Conservation (phyloP, 1,139 yeast species). For the Blastobotrys buckinghamii region DNA sequence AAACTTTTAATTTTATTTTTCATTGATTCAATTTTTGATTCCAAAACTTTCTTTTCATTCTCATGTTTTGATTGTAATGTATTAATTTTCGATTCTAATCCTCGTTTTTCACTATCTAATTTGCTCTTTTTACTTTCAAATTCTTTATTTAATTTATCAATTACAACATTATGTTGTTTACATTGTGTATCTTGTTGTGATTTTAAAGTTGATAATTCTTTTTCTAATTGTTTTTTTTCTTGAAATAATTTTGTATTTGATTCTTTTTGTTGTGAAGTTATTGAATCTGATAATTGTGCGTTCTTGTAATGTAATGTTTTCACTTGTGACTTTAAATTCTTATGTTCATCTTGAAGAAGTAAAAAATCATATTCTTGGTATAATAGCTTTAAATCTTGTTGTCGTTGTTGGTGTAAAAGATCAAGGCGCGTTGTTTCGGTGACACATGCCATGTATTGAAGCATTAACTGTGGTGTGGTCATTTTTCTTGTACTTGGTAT, state of each 20-base stretch:
- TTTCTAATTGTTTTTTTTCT: slow-evolving; percentile 15
- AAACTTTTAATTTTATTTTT: slow-evolving; percentile 15
- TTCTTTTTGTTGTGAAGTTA: slow-evolving; percentile 9
- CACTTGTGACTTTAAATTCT: neutral
- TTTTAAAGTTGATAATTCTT: slow-evolving; percentile 12
- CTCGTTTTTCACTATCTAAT: slow-evolving; percentile 17
- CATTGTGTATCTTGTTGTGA: slow-evolving; percentile 15
- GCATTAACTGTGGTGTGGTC: neutral
- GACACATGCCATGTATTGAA: neutral
- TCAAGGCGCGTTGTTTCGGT: neutral
- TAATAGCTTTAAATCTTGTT: slow-evolving; percentile 4
- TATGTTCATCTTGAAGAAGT: neutral
- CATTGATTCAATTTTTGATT: slow-evolving; percentile 17
- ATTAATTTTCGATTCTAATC: slow-evolving; percentile 18
- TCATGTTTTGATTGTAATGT: slow-evolving; percentile 13
- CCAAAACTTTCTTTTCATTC: slow-evolving; percentile 18
- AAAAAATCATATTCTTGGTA: slow-evolving; percentile 5
- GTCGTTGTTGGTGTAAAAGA: slow-evolving; percentile 4
- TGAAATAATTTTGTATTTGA: slow-evolving; percentile 4
- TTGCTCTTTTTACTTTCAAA: slow-evolving; percentile 17
- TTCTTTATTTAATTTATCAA: slow-evolving; percentile 20
- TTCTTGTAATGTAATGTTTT: neutral
- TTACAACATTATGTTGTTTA: slow-evolving; percentile 14
- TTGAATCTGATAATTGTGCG: neutral
- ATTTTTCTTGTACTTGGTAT: neutral